A percentile compares a stretch with the other conserved stretches of the same genome.
Evolutionary conservation across 2,329 filamentous ascomycete species (phyloP).

Genomic region (Neofusicoccum cordaticola): DNA sequence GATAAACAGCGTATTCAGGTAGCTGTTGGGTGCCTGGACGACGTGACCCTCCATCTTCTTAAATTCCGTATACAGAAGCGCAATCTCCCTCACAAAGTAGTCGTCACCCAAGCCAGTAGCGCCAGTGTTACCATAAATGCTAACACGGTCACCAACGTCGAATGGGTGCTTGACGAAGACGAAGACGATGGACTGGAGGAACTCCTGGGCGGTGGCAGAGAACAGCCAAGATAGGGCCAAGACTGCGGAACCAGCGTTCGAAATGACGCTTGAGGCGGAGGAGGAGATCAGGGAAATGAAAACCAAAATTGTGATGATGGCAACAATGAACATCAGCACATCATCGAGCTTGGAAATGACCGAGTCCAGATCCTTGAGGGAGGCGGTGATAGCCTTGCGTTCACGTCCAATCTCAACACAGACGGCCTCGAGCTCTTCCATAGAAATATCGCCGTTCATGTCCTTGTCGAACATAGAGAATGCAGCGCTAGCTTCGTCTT

Average conservation of each 20-base stretch:
- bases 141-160: constrained; percentile 90
- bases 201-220: constrained; percentile 88
- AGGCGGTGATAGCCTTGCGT: constrained; percentile 91
- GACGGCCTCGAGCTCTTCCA: constrained; percentile 89
- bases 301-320: constrained; percentile 77
- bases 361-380: constrained; percentile 89
- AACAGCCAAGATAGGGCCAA: constrained; percentile 91
- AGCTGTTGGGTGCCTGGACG: constrained; percentile 91
- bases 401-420: constrained; percentile 93
- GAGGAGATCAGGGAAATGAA: constrained; percentile 87
- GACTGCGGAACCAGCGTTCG: constrained; percentile 82
- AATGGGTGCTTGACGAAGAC: constrained; percentile 98
- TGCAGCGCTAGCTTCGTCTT: constrained; percentile 83
- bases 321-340: constrained; percentile 83
- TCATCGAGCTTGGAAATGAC: constrained; percentile 87
- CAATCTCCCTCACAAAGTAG: constrained; percentile 94
- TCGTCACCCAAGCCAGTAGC: constrained; percentile 77
- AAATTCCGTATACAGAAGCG: constrained; percentile 91
- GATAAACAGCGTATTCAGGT: constrained; percentile 90
- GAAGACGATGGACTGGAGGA: constrained; percentile 89
- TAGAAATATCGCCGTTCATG: constrained; percentile 92
- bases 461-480: constrained; percentile 95
- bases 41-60: constrained; percentile 98
- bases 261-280: constrained; percentile 86
- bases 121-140: constrained; percentile 86